Evolutionary conservation across 164 flowering plant species (phyloP).

Genomic region (Stephania japonica): DNA sequence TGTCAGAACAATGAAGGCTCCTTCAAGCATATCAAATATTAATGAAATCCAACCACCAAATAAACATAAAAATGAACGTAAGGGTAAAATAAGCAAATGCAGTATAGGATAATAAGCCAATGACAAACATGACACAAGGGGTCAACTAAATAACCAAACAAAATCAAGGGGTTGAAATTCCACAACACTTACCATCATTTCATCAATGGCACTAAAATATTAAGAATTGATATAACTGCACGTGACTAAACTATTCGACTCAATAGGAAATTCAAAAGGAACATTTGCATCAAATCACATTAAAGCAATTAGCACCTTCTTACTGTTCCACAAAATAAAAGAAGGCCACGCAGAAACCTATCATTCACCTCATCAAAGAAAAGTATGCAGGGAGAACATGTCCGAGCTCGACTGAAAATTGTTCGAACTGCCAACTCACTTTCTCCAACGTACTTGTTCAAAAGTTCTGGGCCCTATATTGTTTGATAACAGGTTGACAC

Average conservation of each 20-base stretch:
- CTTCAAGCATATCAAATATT: too few species aligned
- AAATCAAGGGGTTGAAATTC: background rate
- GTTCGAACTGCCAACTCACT: constrained; percentile 85
- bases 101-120: too few species aligned
- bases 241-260: background rate
- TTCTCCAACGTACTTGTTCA: constrained; percentile 95
- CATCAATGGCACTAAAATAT: background rate
- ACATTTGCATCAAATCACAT: background rate
- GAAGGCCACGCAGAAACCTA: background rate
- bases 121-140: too few species aligned
- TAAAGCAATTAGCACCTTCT: background rate
- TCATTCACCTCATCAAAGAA: constrained; percentile 91
- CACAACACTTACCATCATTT: background rate
- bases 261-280: background rate
- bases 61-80: too few species aligned
- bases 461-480: constrained; percentile 84
- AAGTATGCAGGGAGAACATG: constrained; percentile 85
- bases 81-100: too few species aligned
- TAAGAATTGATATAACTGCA: background rate
- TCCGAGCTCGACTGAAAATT: constrained; percentile 80
- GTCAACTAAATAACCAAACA: background rate
- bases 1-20: too few species aligned
- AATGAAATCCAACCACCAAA: too few species aligned
- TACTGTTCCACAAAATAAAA: background rate
- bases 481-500: background rate